Evolutionary conservation across 1,139 yeast species (phyloP), one percentile per base, ranked within the genome.

Genomic region (Yamadazyma blattariae): DNA sequence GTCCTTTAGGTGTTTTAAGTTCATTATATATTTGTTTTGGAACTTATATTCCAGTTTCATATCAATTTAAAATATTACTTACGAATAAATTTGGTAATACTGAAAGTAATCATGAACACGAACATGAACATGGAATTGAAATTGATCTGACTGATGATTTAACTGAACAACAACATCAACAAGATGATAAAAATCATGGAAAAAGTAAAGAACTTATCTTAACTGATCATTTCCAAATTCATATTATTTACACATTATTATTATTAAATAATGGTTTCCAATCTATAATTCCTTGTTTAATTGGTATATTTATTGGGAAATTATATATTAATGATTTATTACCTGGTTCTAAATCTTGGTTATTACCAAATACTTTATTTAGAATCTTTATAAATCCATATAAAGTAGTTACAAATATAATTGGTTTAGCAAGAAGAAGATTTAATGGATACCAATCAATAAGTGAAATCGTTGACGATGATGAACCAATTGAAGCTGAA

Each of bases 291-390:
- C 77, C 80, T 7, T 70, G 82, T 9, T 31, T 70, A 2, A 53
- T 75, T 9, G 94, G 94, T 0, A 67, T 82, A 52, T 39, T 73
- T 2, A 52, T 82, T n/a, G 89, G 90, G 4, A 71, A 68, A 33
- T 55, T 82, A 29, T 63, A 79, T 38, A 59, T 64, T 12, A 63
- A 70, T 39, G 82, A 78, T 24, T 56, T 83, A 8, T 55, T 84
- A 13, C 87, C 88, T 4, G 85, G 86, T 1, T 66, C 76, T 38
- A 65, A 65, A 35, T 57, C 71, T 53, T 75, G 84, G 64, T 47
- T 77, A n/a, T 62, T 78, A 17, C 70, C 77, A 5, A 40, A 39
- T 9, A 29, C 41, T 3, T 20, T 58, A 10, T 64, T 56, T 42
- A 51, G 50, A 19, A 33, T 58, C 11, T 50, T 60, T 25, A 44